These are phyloP conservation scores for Sherardia arvensis DNA, from an alignment of 257 asterid species.

Conservation along the genomic window DNA sequence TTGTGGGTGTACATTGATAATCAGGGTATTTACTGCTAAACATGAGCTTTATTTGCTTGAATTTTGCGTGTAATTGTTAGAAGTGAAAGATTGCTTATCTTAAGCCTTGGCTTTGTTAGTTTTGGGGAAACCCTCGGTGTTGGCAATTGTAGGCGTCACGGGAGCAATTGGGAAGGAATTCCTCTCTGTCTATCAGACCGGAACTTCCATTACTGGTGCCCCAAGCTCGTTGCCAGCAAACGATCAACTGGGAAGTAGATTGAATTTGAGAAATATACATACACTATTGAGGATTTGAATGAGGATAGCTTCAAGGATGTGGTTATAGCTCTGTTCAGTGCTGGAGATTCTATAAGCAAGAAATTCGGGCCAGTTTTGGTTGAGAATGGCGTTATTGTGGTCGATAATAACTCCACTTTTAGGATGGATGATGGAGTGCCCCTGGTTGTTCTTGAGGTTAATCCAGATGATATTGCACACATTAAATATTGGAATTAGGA, in stretches of 20 bases:
- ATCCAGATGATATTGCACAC: constrained; percentile 80
- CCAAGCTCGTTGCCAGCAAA: constrained; percentile 79
- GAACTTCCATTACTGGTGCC: constrained; percentile 67
- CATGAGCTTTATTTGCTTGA: no score
- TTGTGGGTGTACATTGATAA: no score
- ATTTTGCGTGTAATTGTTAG: no score
- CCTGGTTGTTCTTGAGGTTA: constrained; percentile 88
- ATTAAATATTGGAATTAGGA: constrained; percentile 56
- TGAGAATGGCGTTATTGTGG: constrained; percentile 64
- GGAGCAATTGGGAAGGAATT: constrained; percentile 96
- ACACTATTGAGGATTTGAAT: constrained; percentile 50
- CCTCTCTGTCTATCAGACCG: constrained; percentile 84
- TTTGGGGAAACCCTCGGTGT: no score
- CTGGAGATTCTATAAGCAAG: constrained; percentile 92
- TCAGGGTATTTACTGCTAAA: no score
- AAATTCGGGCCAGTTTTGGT: constrained; percentile 76
- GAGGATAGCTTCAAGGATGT: constrained; percentile 59
- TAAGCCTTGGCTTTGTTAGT: no score
- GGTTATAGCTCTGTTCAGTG: constrained; percentile 81
- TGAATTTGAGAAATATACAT: constrained; percentile 35
- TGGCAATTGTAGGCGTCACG: constrained; percentile 83
- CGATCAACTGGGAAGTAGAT: constrained; percentile 67
- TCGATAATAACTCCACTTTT: constrained; percentile 96
- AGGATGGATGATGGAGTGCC: constrained; percentile 86
- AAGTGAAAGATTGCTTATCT: no score